Base-by-base conservation (phyloP, 129 eudicot genomes). In the Escallonia herrerae region DNA sequence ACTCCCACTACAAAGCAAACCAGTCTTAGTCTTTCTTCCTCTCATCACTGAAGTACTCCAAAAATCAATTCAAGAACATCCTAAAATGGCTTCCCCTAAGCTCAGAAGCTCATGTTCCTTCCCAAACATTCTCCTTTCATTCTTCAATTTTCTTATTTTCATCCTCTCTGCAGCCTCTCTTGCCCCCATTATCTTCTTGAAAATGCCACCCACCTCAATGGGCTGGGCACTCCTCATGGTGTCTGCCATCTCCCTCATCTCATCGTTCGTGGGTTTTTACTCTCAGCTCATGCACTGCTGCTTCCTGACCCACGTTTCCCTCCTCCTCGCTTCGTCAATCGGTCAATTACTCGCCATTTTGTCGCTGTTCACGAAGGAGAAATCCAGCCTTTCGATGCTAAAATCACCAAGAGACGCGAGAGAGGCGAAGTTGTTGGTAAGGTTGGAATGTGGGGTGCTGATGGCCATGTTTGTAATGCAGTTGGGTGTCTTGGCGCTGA, bases 401-500 rank as follows among this genome's bases (percentile, higher is more conserved):
- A 78, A 75, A 22, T 81, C 95, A 0, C 62, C 72, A 1, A 64
- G 91, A 49, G 89, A 80, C 54, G 82, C 79, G 5, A 77, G 68
- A 62, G 90, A 89, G 60, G 87, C 87, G 2, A 82, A 72, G 82
- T 57, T 77, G 9, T 65, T 82, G 74, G 93, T 76, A 43, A 82
- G 91, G 43, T 10, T 82, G 60, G 91, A 82, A 67, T 87, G 95
- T 61, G 91, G 86, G 84, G 67, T 75, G 45, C 66, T 84, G 71
- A 67, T 88, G 86, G 89, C 77, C 2, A 82, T 82, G 91, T 75
- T 88, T 72, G 75, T 71, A 63, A 43, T 85, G 83, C 93, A 82
- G 15, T 58, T 82, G 55, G 76, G 70, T 11, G 88, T 77, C 44
- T 8, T 84, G 54, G 59, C 76, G 5, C 6, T 87, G 56, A 72